phyloP scores from a whole-genome alignment of 2,329 filamentous ascomycete species.

The Neopestalotiopsis sp. region DNA sequence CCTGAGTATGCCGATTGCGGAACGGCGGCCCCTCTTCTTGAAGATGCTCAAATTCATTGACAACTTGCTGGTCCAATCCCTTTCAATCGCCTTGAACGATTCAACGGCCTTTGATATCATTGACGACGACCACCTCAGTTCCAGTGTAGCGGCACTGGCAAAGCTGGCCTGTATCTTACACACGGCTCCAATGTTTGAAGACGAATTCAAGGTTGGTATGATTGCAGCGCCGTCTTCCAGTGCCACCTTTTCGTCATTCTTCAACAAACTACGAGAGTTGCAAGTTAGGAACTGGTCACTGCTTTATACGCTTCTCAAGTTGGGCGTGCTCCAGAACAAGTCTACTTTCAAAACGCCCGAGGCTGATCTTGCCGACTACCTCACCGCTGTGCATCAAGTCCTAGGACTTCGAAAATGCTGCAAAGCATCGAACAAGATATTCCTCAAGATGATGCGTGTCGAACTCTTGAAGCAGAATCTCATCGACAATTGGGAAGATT shows the following conservation, averaged over 20 bases:
- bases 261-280: slow-evolving; percentile 81
- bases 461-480: slow-evolving; percentile 80
- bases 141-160: slow-evolving; percentile 74
- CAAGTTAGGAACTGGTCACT: slow-evolving; percentile 88
- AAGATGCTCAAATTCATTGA: slow-evolving; percentile 81
- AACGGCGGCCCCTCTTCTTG: slow-evolving; percentile 74
- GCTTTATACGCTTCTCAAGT: slow-evolving; percentile 80
- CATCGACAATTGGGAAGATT: slow-evolving; percentile 82
- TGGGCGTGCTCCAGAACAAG: slow-evolving; percentile 71
- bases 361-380: slow-evolving; percentile 77
- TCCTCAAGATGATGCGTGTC: slow-evolving; percentile 86
- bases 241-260: slow-evolving; percentile 61
- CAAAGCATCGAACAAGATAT: slow-evolving; percentile 83
- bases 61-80: slow-evolving; percentile 73
- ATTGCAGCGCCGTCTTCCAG: slow-evolving; percentile 63
- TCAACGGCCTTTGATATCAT: slow-evolving; percentile 80
- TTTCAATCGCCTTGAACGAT: slow-evolving; percentile 73
- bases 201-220: slow-evolving; percentile 82
- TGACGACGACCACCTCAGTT: slow-evolving; percentile 77
- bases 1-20: slow-evolving; percentile 61
- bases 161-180: slow-evolving; percentile 79
- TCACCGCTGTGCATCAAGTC: slow-evolving; percentile 83
- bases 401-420: slow-evolving; percentile 86
- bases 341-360: slow-evolving; percentile 69
- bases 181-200: slow-evolving; percentile 80